Conservation (phyloP, 352 stramenopile genomes). For the Phytophthora uliginosa region DNA sequence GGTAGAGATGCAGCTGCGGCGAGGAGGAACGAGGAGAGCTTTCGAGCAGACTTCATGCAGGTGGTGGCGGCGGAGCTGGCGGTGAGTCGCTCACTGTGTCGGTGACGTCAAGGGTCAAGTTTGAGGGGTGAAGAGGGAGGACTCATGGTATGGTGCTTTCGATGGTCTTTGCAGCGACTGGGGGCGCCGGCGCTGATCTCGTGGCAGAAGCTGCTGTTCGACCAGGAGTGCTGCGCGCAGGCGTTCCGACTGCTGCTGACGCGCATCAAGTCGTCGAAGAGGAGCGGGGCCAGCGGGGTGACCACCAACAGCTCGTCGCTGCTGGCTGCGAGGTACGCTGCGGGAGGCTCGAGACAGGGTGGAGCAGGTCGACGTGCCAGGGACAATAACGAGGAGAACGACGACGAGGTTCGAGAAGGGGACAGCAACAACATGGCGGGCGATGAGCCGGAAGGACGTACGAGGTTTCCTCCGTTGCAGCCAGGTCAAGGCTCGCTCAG, state of each 20-base stretch:
- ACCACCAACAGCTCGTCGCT: slow-evolving; percentile 33
- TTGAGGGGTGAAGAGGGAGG: neutral
- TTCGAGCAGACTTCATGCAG: slow-evolving; percentile 70
- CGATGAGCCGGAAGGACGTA: slow-evolving; percentile 7
- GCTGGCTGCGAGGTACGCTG: slow-evolving; percentile 28
- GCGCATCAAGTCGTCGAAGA: slow-evolving; percentile 62
- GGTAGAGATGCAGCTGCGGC: slow-evolving; percentile 47
- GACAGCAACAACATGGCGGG: neutral
- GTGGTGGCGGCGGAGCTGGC: slow-evolving; percentile 56
- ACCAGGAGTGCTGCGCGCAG: slow-evolving; percentile 70
- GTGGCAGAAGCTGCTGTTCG: slow-evolving; percentile 77
- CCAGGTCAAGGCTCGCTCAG: neutral
- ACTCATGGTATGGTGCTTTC: neutral
- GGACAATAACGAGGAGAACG: slow-evolving; percentile 25
- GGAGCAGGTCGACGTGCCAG: neutral
- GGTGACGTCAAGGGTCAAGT: neutral
- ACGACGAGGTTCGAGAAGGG: slow-evolving; percentile 6
- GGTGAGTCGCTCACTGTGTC: slow-evolving; percentile 25
- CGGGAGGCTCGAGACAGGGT: neutral
- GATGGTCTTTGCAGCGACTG: slow-evolving; percentile 44
- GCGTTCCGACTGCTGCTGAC: slow-evolving; percentile 71
- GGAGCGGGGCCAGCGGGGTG: slow-evolving; percentile 26
- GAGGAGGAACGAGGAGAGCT: slow-evolving; percentile 69
- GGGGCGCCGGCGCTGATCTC: slow-evolving; percentile 62
- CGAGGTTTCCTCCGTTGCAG: slow-evolving; percentile 23